Base-by-base conservation (phyloP, 2,329 filamentous ascomycete genomes). In the Apiospora marii region DNA sequence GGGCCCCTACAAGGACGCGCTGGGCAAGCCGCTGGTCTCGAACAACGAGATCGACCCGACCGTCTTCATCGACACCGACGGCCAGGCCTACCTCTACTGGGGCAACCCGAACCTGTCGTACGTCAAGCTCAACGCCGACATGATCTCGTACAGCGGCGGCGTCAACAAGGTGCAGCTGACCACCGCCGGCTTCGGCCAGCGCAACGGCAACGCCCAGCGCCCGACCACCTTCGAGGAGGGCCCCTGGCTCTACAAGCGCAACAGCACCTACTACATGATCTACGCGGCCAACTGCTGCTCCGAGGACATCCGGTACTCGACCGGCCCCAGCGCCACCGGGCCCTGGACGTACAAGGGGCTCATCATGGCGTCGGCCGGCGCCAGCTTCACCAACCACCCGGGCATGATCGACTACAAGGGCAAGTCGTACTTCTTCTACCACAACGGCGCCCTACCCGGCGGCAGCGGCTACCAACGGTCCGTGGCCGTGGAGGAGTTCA, bases 31-130 rank as follows among this genome's bases (percentile, higher is more conserved):
- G 7, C 78, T 84, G n/a, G 78, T 84, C 16, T 75, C 79, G 22
- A 82, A 81, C 70, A 76, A 75, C 34, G 76, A 79, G 49, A 83
- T 84, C 43, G 82, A 84, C 73, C 82, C 82, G 41, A 81, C 80
- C 19, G 82, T 83, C 69, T 83, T 82, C 73, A 80, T 84, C 72
- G 83, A 85, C 72, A 82, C 84, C 69, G 81, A 84, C 68, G 83
- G 82, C 67, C 83, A 84, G 75, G 83, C 82, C 0, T 85, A 84
- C 77, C 75, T 85, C 72, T 84, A 83, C 77, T 84, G 82, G 77
- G 83, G 83, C 37, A 83, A 83, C 51, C 81, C 83, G 37, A 74
- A 77, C 34, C 77, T 83, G 49, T 81, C 76, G 74, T 84, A 84
- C 70, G 81, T 84, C 48, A 82, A 79, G 74, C 73, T 85, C 19